Evolutionary conservation across 2,329 filamentous ascomycete species (phyloP).

Genomic region (Septoria petroselini): DNA sequence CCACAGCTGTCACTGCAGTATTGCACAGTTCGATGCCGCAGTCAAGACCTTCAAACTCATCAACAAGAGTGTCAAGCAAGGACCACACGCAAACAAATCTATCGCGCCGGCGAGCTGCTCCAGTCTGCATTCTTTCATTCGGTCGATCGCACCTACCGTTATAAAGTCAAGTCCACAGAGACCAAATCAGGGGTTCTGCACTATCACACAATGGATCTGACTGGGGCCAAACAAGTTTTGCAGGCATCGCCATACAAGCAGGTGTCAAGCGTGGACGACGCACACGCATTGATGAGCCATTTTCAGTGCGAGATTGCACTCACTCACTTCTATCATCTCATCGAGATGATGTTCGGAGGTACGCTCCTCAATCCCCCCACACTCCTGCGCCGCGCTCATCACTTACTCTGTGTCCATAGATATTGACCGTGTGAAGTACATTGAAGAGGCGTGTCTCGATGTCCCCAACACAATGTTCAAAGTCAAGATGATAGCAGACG

Average conservation of each 20-base stretch:
- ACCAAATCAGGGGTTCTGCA: slow-evolving; percentile 2
- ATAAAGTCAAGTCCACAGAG: slow-evolving; percentile 4
- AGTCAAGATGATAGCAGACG: neutral
- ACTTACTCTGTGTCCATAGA: neutral
- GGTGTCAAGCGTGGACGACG: neutral
- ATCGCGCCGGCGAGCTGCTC: slow-evolving; percentile 24
- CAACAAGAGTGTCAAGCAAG: slow-evolving; percentile 1
- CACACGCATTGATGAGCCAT: neutral
- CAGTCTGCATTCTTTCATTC: slow-evolving; percentile 20
- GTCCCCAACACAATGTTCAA: neutral
- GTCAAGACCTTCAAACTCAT: neutral
- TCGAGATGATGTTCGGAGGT: neutral
- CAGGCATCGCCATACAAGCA: neutral
- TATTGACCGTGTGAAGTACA: neutral
- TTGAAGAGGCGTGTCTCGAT: slow-evolving; percentile 1
- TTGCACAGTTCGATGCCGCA: slow-evolving; percentile 13
- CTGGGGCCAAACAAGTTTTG: neutral
- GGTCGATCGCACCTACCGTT: slow-evolving; percentile 15
- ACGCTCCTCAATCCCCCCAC: too few species aligned
- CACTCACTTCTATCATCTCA: neutral
- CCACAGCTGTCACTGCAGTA: neutral
- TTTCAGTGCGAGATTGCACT: neutral
- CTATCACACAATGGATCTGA: neutral
- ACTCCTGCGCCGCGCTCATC: too few species aligned
- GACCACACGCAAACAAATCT: slow-evolving; percentile 18